Percentiles rank a stretch among this genome's conserved stretches.
Conservation (phyloP, 75 land plant genomes). For the Ceratopteris richardii region DNA sequence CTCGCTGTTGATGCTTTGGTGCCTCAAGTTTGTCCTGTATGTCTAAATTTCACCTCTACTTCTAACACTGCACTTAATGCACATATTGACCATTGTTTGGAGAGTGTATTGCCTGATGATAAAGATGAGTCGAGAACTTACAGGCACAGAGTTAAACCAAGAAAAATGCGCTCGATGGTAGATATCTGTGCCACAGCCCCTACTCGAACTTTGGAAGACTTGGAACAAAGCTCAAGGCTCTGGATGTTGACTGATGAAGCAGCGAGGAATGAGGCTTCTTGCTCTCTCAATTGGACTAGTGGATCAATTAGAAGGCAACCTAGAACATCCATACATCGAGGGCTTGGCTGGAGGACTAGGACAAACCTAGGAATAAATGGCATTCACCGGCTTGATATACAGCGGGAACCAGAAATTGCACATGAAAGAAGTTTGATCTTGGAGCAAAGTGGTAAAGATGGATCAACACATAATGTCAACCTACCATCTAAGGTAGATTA, state of each 20-base stretch:
- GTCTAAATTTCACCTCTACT: conserved; percentile 54
- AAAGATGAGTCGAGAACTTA: conserved; percentile 9
- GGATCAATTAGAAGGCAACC: conserved; percentile 8
- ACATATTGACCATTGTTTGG: conserved; percentile 72
- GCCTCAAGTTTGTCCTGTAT: conserved; percentile 76
- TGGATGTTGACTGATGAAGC: conserved; percentile 1
- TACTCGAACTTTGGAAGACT: conserved; percentile 20
- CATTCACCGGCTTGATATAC: not conserved
- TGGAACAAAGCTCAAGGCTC: conserved; percentile 7
- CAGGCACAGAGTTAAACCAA: conserved; percentile 48
- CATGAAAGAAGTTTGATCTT: not conserved
- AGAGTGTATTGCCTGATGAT: conserved; percentile 28
- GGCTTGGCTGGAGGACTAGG: not conserved
- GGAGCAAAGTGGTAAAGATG: too few relatives aligned
- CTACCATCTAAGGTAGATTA: too few relatives aligned
- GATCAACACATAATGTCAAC: too few relatives aligned
- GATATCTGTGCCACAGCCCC: conserved; percentile 28
- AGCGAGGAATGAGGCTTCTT: not conserved
- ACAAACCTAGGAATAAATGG: not conserved
- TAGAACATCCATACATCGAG: conserved; percentile 5
- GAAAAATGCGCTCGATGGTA: conserved; percentile 41
- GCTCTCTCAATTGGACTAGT: not conserved
- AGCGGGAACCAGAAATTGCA: not conserved
- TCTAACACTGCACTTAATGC: conserved; percentile 82
- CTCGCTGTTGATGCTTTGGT: conserved; percentile 35